A percentile compares a stretch with the other conserved stretches of the same genome.
phyloP scores from a whole-genome alignment of 495 filamentous ascomycete species.

The Neurospora sp. region DNA sequence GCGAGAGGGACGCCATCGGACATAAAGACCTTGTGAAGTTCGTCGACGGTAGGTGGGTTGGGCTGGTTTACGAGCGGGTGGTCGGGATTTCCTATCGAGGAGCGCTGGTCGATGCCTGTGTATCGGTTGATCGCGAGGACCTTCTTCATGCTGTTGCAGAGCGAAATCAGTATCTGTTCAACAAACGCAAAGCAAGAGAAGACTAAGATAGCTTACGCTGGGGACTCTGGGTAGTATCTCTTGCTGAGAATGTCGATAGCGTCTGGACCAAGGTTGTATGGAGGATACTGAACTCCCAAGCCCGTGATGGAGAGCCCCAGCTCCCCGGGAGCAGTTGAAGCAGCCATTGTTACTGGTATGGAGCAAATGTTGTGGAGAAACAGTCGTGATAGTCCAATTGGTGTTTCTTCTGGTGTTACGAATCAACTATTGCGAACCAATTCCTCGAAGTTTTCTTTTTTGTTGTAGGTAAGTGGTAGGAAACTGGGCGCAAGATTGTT shows the following conservation, averaged over 20 bases:
- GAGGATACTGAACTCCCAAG: slow-evolving; percentile 41
- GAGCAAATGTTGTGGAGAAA: neutral
- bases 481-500: neutral
- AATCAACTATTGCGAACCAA: neutral
- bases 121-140: slow-evolving; percentile 52
- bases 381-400: slow-evolving; percentile 8
- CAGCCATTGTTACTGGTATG: slow-evolving; percentile 13
- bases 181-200: neutral
- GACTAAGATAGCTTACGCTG: slow-evolving; percentile 30
- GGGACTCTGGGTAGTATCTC: slow-evolving; percentile 39
- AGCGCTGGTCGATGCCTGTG: slow-evolving; percentile 53
- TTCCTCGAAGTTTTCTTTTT: neutral
- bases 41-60: slow-evolving; percentile 43
- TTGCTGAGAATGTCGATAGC: slow-evolving; percentile 32
- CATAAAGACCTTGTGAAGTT: slow-evolving; percentile 45
- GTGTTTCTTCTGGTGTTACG: neutral
- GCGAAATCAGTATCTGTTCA: neutral
- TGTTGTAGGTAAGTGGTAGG: neutral
- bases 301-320: slow-evolving; percentile 43
- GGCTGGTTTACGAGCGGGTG: slow-evolving; percentile 46
- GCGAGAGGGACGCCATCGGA: slow-evolving; percentile 49
- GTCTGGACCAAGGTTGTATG: slow-evolving; percentile 29
- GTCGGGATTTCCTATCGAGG: slow-evolving; percentile 47
- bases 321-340: slow-evolving; percentile 16
- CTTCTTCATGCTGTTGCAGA: slow-evolving; percentile 38